phyloP scores from a whole-genome alignment of 345 rosid genomes.

The Diplotaxis tenuifolia region DNA sequence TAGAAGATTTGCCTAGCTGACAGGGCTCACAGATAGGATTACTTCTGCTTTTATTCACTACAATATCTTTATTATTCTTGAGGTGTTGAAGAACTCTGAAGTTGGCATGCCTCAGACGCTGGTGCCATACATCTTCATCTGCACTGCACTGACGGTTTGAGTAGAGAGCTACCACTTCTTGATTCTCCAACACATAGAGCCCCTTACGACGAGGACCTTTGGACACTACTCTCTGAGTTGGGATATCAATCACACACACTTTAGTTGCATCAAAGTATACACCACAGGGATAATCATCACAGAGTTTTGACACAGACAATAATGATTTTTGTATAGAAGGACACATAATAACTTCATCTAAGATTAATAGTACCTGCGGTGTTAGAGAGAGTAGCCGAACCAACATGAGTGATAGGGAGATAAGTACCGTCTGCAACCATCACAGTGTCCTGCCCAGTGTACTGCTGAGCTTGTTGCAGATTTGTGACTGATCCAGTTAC shows the following conservation, averaged over 20 bases:
- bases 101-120: background rate
- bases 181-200: background rate
- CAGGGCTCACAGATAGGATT: background rate
- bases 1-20: background rate
- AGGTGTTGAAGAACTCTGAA: background rate
- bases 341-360: background rate
- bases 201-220: background rate
- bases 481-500: background rate
- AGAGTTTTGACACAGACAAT: background rate
- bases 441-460: no score
- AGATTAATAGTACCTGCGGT: no score
- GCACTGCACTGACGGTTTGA: background rate
- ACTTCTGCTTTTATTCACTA: background rate
- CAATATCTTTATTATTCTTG: background rate
- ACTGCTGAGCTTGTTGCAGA: no score
- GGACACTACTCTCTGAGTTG: background rate
- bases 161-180: background rate
- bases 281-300: background rate
- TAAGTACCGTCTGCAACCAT: background rate
- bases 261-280: no score
- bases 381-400: no score
- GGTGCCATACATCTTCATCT: background rate
- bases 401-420: background rate
- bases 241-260: background rate
- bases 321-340: background rate